Percentiles rank a stretch among this genome's conserved stretches.
Evolutionary conservation across 2,329 filamentous ascomycete genomes (phyloP).

Genomic region (Colletotrichum phormii): DNA sequence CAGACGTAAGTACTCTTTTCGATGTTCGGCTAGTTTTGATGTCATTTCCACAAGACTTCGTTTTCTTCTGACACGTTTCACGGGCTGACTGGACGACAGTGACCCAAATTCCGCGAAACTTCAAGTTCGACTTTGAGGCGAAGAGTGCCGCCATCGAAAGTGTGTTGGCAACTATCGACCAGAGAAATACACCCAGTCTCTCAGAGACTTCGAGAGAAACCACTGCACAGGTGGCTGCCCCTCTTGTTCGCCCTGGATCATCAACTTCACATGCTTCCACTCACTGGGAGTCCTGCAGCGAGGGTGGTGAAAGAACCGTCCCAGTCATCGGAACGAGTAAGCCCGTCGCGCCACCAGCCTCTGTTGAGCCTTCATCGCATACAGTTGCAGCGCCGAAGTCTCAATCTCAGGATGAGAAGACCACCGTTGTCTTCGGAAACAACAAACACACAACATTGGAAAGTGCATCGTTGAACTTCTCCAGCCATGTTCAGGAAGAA

Average conservation of each 20-base stretch:
- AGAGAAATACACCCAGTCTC: neutral
- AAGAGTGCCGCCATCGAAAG: neutral
- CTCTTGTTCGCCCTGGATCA: neutral
- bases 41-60: no score
- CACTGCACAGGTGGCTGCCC: no score
- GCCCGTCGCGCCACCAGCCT: neutral
- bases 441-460: neutral
- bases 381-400: neutral
- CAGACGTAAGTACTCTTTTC: neutral
- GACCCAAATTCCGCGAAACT: no score
- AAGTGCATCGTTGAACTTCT: neutral
- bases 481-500: neutral
- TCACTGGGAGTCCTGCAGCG: constrained; percentile 13
- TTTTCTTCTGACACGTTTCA: no score
- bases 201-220: neutral
- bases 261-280: neutral
- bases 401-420: neutral
- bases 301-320: neutral
- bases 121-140: no score
- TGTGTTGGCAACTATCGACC: neutral
- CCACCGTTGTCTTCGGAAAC: neutral
- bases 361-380: neutral
- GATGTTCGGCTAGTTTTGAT: no score
- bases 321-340: neutral
- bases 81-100: no score